These are phyloP conservation scores for Nicotiana tomentosiformis DNA, from an alignment of 257 asterid species.

Conservation along the genomic window DNA sequence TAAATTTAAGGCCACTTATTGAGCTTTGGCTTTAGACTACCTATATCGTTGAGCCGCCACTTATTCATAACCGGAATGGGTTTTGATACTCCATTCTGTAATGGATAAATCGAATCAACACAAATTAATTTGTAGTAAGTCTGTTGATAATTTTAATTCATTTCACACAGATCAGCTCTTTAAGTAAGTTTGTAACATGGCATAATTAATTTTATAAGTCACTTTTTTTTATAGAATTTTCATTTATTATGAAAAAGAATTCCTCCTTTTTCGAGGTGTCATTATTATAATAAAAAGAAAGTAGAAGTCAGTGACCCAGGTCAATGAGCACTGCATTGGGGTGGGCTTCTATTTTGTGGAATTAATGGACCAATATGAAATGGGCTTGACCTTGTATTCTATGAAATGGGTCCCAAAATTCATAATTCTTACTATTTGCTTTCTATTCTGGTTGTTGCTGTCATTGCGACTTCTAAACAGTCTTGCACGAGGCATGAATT, in stretches of 20 bases:
- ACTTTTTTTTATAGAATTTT: not conserved
- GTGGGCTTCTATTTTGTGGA: not conserved
- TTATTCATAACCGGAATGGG: not conserved
- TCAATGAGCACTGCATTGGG: not conserved
- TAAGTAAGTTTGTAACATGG: not conserved
- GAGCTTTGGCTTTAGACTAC: too few relatives aligned
- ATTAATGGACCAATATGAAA: slow-evolving; percentile 4
- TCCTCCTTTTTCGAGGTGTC: not conserved
- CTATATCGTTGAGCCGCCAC: too few relatives aligned
- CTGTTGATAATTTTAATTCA: not conserved
- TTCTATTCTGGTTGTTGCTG: not conserved
- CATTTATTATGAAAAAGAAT: not conserved
- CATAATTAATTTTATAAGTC: not conserved
- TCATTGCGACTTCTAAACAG: not conserved
- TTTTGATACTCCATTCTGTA: not conserved
- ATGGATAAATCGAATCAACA: too few relatives aligned
- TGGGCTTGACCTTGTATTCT: not conserved
- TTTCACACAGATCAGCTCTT: not conserved
- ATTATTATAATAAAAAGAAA: not conserved
- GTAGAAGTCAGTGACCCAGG: not conserved
- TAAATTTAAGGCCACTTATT: too few relatives aligned
- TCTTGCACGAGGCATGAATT: not conserved
- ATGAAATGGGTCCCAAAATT: not conserved
- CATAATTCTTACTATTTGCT: not conserved
- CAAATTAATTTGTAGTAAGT: too few relatives aligned